phyloP scores from a whole-genome alignment of 2,329 filamentous ascomycete species.

The Elsinoe australis region DNA sequence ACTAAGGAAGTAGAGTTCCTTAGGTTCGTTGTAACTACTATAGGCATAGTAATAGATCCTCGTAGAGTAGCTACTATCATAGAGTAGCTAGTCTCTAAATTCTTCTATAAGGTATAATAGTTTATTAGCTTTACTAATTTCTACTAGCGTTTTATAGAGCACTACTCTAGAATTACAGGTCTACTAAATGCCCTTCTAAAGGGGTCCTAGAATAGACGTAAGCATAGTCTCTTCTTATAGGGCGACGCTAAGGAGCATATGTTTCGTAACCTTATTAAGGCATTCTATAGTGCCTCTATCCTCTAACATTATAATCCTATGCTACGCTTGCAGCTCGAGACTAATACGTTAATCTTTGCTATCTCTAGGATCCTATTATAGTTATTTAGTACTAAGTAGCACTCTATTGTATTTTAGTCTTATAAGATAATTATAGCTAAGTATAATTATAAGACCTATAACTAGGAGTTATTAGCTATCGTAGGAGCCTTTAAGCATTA shows the following conservation, averaged over 20 bases:
- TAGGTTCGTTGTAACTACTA: conserved; percentile 17
- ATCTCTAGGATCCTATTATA: conserved; percentile 17
- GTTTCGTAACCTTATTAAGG: conserved; percentile 2
- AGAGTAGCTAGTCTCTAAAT: conserved; percentile 3
- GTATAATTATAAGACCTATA: conserved; percentile 17
- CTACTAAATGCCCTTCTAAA: conserved; percentile 10
- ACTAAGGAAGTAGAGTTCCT: conserved; percentile 20
- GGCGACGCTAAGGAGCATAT: too few species aligned
- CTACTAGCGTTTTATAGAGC: conserved; percentile 15
- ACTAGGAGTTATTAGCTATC: conserved; percentile 20
- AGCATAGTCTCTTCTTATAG: conserved; percentile 11
- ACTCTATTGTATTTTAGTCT: conserved; percentile 14
- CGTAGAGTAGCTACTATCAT: background rate
- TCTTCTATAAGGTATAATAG: conserved; percentile 9
- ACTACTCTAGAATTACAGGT: conserved; percentile 3
- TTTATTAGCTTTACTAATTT: conserved; percentile 19
- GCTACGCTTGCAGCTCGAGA: conserved; percentile 5
- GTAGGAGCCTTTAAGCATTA: conserved; percentile 19
- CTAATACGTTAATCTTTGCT: conserved; percentile 12
- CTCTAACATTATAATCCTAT: conserved; percentile 14
- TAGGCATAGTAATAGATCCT: conserved; percentile 8
- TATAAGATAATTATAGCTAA: conserved; percentile 14
- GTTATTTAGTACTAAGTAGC: conserved; percentile 9
- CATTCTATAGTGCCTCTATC: conserved; percentile 1
- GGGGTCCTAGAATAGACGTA: background rate